Percentiles rank a stretch among this genome's conserved stretches.
Evolutionary conservation across 352 stramenopile species (phyloP).

Genomic region (Albugo candida): DNA sequence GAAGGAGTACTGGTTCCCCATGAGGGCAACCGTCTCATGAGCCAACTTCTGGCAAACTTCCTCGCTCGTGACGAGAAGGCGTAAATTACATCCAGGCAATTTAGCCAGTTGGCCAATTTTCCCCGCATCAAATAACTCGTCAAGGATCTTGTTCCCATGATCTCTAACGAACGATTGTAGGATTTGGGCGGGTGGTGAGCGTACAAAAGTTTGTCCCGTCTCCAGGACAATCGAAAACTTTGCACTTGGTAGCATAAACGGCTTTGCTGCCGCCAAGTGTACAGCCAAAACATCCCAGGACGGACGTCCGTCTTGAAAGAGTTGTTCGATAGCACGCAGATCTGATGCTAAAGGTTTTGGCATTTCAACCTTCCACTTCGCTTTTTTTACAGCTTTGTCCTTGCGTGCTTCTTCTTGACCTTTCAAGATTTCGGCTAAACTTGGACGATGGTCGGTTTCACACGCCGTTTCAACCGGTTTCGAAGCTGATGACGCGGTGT

Average conservation of each 20-base stretch:
- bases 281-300: not conserved
- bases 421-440: no score
- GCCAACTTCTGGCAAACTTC: conserved; percentile 1
- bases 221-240: conserved; percentile 1
- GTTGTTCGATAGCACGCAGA: conserved; percentile 2
- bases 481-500: no score
- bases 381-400: no score
- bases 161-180: conserved; percentile 1
- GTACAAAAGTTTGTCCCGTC: not conserved
- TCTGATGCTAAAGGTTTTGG: conserved; percentile 3
- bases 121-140: not conserved
- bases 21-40: conserved; percentile 1
- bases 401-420: no score
- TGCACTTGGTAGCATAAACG: not conserved
- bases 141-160: conserved; percentile 1
- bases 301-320: not conserved
- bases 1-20: conserved; percentile 1
- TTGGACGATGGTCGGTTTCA: no score
- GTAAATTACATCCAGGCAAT: conserved; percentile 1
- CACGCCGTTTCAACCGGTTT: no score
- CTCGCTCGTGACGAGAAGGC: conserved; percentile 1
- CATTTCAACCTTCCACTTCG: not conserved
- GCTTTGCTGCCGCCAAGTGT: not conserved
- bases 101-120: conserved; percentile 2
- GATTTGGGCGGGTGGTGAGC: not conserved